phyloP scores from a whole-genome alignment of 169 alveolate genomes.

The Babesia bigemina region DNA sequence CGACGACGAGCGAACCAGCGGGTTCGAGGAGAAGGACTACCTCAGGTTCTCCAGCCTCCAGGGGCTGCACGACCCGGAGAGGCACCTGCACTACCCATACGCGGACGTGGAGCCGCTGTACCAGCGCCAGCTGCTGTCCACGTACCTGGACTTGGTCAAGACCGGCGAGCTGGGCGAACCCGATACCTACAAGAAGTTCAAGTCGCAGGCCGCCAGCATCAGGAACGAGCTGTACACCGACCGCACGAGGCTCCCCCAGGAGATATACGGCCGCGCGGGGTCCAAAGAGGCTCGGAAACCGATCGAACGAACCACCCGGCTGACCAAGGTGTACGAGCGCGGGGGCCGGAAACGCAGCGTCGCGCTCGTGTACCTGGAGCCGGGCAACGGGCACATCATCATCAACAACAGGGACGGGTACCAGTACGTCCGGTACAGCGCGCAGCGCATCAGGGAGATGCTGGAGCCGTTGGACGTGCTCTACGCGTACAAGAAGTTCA shows the following conservation, averaged over 20 bases:
- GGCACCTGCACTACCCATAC: conserved; percentile 50
- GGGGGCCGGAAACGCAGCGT: conserved; percentile 64
- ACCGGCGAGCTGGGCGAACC: conserved; percentile 60
- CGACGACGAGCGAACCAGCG: conserved; percentile 19
- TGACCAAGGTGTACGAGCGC: conserved; percentile 52
- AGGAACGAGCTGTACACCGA: conserved; percentile 38
- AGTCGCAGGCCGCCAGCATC: conserved; percentile 37
- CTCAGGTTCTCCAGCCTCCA: conserved; percentile 47
- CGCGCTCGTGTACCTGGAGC: conserved; percentile 76
- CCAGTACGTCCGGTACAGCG: conserved; percentile 74
- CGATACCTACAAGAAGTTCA: conserved; percentile 33
- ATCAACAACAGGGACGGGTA: conserved; percentile 79
- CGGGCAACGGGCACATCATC: conserved; percentile 77
- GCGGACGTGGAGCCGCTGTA: conserved; percentile 56
- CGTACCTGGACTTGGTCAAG: conserved; percentile 56
- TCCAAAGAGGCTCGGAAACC: neutral
- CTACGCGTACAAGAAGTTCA: conserved; percentile 67
- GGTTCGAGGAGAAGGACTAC: conserved; percentile 38
- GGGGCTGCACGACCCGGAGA: conserved; percentile 63
- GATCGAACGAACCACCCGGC: neutral
- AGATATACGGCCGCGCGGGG: conserved; percentile 15
- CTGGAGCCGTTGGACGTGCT: conserved; percentile 72
- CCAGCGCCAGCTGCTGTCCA: conserved; percentile 49
- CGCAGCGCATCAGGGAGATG: conserved; percentile 67
- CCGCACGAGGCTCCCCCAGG: conserved; percentile 55